Evolutionary conservation across 495 filamentous ascomycete genomes (phyloP).

Genomic region (Penicillium dipodomyicola): DNA sequence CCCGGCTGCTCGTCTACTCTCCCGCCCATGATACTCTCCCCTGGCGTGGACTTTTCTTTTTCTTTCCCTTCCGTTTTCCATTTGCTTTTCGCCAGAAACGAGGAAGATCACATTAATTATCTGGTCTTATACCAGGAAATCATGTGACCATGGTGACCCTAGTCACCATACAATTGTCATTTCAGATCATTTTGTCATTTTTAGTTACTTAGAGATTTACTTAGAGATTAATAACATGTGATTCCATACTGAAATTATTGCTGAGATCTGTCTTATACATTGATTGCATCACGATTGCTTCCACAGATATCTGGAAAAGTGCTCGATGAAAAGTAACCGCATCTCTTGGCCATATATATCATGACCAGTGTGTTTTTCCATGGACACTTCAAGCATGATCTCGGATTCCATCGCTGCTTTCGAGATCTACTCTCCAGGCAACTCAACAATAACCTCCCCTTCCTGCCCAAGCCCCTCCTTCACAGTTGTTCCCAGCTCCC

Average conservation of each 20-base stretch:
- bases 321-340: not conserved
- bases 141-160: no score
- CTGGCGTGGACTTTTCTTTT: no score
- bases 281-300: not conserved
- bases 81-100: no score
- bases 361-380: not conserved
- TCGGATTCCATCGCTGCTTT: not conserved
- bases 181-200: no score
- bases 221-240: no score
- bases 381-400: not conserved
- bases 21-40: no score
- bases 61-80: no score
- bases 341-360: not conserved
- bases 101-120: no score
- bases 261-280: not conserved
- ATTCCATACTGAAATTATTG: not conserved
- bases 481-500: slow-evolving; percentile 24
- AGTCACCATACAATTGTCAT: no score
- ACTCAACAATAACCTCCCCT: slow-evolving; percentile 32
- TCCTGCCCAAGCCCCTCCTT: slow-evolving; percentile 18
- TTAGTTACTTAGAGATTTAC: no score
- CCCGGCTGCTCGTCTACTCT: no score
- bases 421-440: not conserved
- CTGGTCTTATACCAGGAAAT: no score
- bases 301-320: not conserved